Evolutionary conservation across 345 rosid species (phyloP).

Genomic region (Aquilaria yunnanensis): DNA sequence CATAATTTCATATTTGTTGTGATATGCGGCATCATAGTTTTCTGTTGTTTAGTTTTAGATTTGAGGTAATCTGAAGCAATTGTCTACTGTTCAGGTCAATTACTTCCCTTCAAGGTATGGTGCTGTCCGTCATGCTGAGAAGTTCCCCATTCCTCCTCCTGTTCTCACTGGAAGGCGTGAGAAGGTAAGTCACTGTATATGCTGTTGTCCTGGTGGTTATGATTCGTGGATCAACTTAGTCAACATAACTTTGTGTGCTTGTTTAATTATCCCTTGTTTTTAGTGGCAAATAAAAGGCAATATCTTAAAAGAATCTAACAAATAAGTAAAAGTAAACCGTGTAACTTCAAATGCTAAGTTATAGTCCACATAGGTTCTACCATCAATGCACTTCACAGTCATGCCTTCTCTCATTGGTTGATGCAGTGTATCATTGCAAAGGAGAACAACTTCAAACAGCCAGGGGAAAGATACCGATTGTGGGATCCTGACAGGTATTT

Average conservation of each 20-base stretch:
- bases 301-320: no score
- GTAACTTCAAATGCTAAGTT: no score
- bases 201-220: neutral
- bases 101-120: conserved; percentile 92
- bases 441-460: conserved; percentile 94
- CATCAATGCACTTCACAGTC: no score
- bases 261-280: conserved; percentile 1
- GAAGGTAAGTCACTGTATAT: conserved; percentile 37
- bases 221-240: neutral
- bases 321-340: no score
- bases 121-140: conserved; percentile 72
- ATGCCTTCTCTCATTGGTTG: neutral
- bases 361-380: no score
- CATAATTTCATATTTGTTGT: no score
- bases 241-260: neutral
- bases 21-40: no score
- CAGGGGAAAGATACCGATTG: conserved; percentile 86
- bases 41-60: neutral
- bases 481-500: conserved; percentile 80
- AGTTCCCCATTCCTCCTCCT: conserved; percentile 45
- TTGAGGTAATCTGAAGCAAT: conserved; percentile 8
- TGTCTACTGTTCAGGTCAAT: conserved; percentile 51
- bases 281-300: neutral
- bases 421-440: conserved; percentile 68
- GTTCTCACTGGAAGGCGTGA: conserved; percentile 73